These are phyloP conservation scores for Blastocladiella britannica DNA, from an alignment of 192 early-diverging fungal genomes.

Conservation along the genomic window DNA sequence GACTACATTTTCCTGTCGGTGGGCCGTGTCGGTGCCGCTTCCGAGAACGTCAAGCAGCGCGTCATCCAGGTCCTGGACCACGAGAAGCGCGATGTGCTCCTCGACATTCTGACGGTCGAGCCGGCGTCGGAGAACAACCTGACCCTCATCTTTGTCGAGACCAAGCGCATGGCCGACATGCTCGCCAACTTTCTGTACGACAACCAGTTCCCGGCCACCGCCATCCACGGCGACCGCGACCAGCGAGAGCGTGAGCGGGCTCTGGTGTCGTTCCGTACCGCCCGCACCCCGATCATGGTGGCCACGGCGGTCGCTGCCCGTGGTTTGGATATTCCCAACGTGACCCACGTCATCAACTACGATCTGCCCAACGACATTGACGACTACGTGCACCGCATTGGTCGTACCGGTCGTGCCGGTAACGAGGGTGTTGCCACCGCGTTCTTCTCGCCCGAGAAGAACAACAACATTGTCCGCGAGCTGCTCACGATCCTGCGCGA, in stretches of 20 bases:
- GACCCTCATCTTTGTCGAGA: constrained; percentile 93
- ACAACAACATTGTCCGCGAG: constrained; percentile 61
- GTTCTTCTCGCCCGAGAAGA: constrained; percentile 76
- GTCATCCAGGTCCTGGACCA: constrained; percentile 84
- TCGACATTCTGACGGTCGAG: constrained; percentile 53
- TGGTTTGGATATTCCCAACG: constrained; percentile 76
- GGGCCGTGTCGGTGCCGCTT: constrained; percentile 80
- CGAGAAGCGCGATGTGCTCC: constrained; percentile 73
- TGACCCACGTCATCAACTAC: constrained; percentile 75
- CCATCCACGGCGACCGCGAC: constrained; percentile 91
- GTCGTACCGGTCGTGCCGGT: constrained; percentile 92
- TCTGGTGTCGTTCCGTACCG: constrained; percentile 66
- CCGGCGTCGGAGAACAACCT: constrained; percentile 21
- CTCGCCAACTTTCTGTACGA: constrained; percentile 57
- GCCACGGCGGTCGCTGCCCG: constrained; percentile 94
- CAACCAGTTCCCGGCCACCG: constrained; percentile 68
- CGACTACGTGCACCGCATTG: constrained; percentile 97
- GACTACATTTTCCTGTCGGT: constrained; percentile 60
- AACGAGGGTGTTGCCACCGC: constrained; percentile 80
- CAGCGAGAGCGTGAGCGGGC: constrained; percentile 89
- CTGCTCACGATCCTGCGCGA: constrained; percentile 74
- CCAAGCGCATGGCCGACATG: constrained; percentile 82
- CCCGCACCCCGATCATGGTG: constrained; percentile 56
- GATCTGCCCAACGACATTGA: constrained; percentile 90
- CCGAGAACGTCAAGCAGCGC: constrained; percentile 86